Evolutionary conservation across 2,329 filamentous ascomycete species (phyloP).

Genomic region (Fusarium brachygibbosum): DNA sequence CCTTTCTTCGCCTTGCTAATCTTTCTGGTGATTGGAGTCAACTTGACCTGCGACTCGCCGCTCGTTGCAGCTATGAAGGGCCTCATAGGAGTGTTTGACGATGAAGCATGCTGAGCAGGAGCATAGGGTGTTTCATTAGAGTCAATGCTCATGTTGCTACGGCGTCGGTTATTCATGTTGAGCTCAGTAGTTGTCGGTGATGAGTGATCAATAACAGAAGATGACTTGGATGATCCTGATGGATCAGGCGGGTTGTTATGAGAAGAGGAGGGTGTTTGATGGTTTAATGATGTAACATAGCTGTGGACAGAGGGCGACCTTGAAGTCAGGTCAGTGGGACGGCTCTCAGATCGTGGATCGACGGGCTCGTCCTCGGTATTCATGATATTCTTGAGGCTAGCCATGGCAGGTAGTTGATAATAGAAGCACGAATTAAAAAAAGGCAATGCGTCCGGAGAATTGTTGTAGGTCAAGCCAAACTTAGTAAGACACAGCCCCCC

Average conservation of each 20-base stretch:
- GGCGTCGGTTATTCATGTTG: slow-evolving; percentile 53
- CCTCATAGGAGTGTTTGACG: slow-evolving; percentile 54
- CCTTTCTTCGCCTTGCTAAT: slow-evolving; percentile 72
- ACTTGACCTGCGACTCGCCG: slow-evolving; percentile 60
- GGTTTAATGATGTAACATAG: slow-evolving; percentile 57
- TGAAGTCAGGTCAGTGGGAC: slow-evolving; percentile 58
- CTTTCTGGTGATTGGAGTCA: slow-evolving; percentile 69
- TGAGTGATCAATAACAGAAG: slow-evolving; percentile 44
- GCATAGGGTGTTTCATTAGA: slow-evolving; percentile 61
- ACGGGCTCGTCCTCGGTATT: slow-evolving; percentile 65
- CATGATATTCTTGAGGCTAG: slow-evolving; percentile 70
- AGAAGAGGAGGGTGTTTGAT: slow-evolving; percentile 50
- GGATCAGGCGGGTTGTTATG: slow-evolving; percentile 55
- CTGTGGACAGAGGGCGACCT: slow-evolving; percentile 53
- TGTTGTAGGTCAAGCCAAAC: slow-evolving; percentile 54
- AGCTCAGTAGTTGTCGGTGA: slow-evolving; percentile 48
- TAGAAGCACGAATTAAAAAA: slow-evolving; percentile 53
- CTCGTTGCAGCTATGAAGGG: slow-evolving; percentile 56
- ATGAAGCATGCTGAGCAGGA: slow-evolving; percentile 44
- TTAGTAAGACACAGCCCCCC: slow-evolving; percentile 64
- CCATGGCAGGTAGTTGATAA: slow-evolving; percentile 62
- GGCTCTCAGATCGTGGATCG: slow-evolving; percentile 61
- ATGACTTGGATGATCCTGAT: slow-evolving; percentile 48
- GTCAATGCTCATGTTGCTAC: slow-evolving; percentile 63
- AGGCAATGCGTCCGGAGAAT: slow-evolving; percentile 52